A percentile compares a stretch with the other conserved stretches of the same genome.
Conservation (phyloP, 2,329 filamentous ascomycete genomes). For the Botrytis cinerea region DNA sequence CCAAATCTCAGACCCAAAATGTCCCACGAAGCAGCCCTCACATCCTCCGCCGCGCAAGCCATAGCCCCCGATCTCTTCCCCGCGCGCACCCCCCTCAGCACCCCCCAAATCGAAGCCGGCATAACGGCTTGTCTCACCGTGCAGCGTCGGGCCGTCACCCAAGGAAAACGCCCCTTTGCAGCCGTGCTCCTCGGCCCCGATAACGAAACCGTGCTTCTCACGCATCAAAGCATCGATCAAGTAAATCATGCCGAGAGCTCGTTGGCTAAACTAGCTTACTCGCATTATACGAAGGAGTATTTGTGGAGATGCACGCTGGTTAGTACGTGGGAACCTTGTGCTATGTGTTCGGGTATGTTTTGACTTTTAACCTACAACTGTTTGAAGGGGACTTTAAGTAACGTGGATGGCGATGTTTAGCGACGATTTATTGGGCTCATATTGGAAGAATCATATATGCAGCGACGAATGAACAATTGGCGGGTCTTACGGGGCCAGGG, state of each 20-base stretch:
- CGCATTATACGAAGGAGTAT: constrained; percentile 51
- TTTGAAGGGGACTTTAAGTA: background rate
- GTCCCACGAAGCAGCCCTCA: constrained; percentile 37
- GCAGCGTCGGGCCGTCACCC: constrained; percentile 48
- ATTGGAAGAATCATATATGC: constrained; percentile 55
- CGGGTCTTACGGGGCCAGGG: constrained; percentile 48
- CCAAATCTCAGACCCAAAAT: constrained; percentile 24
- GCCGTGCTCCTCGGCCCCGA: constrained; percentile 52
- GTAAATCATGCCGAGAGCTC: constrained; percentile 54
- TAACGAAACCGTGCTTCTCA: constrained; percentile 51
- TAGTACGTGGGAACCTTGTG: constrained; percentile 57
- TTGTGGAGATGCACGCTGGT: constrained; percentile 53
- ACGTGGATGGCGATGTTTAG: constrained; percentile 25
- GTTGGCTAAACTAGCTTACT: constrained; percentile 51
- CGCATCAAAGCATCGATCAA: constrained; percentile 53
- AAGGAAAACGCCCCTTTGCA: constrained; percentile 53
- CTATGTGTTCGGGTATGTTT: constrained; percentile 49
- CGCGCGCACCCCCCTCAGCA: constrained; percentile 42
- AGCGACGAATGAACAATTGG: constrained; percentile 51
- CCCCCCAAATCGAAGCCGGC: constrained; percentile 45
- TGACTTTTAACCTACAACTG: no score
- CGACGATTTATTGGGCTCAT: constrained; percentile 53
- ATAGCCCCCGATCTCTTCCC: constrained; percentile 43
- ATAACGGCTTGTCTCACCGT: constrained; percentile 46
- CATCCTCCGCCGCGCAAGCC: constrained; percentile 31